Conservation (phyloP, 2,329 filamentous ascomycete genomes). For the Aspergillus bombycis region DNA sequence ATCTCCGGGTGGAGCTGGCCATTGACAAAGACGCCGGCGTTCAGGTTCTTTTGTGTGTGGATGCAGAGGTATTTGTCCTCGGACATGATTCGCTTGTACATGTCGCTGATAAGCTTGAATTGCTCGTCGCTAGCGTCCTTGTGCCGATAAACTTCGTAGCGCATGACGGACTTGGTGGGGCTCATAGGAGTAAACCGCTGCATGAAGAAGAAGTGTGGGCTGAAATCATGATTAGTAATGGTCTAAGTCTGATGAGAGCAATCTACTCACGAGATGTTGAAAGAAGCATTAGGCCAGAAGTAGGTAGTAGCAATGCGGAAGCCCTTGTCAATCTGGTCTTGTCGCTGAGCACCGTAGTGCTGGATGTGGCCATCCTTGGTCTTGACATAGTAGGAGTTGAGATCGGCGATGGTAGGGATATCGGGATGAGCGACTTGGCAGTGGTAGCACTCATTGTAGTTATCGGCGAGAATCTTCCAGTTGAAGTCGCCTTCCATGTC, state of each 20-base stretch:
- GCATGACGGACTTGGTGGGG: constrained; percentile 57
- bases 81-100: constrained; percentile 66
- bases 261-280: constrained; percentile 35
- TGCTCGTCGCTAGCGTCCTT: constrained; percentile 61
- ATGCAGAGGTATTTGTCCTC: constrained; percentile 66
- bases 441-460: constrained; percentile 59
- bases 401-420: constrained; percentile 50
- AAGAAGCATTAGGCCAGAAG: constrained; percentile 39
- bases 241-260: not conserved
- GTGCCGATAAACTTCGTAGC: constrained; percentile 67
- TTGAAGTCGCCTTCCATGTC: constrained; percentile 61
- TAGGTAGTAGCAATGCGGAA: constrained; percentile 43
- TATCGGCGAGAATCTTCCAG: constrained; percentile 65
- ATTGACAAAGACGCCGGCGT: constrained; percentile 62
- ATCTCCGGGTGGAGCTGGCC: constrained; percentile 62
- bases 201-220: constrained; percentile 64
- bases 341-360: constrained; percentile 46
- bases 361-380: constrained; percentile 54
- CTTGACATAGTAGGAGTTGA: constrained; percentile 57
- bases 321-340: constrained; percentile 54
- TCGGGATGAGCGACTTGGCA: constrained; percentile 27
- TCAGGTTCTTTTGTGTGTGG: constrained; percentile 62
- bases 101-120: constrained; percentile 59
- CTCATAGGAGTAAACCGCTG: constrained; percentile 63
- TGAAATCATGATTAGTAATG: constrained; percentile 26